Conservation (phyloP, 306 rosid genomes). For the Echinosophora koreensis region DNA sequence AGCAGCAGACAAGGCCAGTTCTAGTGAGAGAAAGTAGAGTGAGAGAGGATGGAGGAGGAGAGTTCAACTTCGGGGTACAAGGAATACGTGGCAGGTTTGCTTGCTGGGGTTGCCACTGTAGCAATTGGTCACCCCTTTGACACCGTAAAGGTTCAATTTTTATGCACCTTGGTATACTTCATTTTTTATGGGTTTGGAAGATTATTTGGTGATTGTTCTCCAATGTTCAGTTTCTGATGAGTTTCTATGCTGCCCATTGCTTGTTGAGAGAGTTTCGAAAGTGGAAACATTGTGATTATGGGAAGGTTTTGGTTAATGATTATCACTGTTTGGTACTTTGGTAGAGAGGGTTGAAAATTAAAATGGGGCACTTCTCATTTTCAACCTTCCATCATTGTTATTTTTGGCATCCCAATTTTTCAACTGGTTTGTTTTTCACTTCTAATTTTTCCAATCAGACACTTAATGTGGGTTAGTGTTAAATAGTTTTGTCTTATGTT, state of each 20-base stretch:
- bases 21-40: slow-evolving; percentile 22
- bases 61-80: slow-evolving; percentile 51
- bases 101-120: slow-evolving; percentile 59
- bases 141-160: slow-evolving; percentile 54
- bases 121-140: slow-evolving; percentile 59
- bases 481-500: background rate
- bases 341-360: background rate
- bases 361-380: slow-evolving; percentile 23
- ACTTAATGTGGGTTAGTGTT: background rate
- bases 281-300: background rate
- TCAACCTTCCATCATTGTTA: background rate
- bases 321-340: background rate
- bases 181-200: background rate
- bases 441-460: background rate
- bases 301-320: background rate
- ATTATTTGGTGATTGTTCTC: slow-evolving; percentile 16
- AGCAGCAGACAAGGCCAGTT: slow-evolving; percentile 28
- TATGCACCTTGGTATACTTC: background rate
- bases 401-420: background rate
- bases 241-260: background rate
- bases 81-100: slow-evolving; percentile 56
- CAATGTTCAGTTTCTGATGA: background rate
- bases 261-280: background rate
- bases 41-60: slow-evolving; percentile 57
- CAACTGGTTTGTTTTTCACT: background rate